Percentiles rank a stretch among this genome's conserved stretches.
phyloP scores from a whole-genome alignment of 2,329 filamentous ascomycete species.

The Beauveria bassiana region DNA sequence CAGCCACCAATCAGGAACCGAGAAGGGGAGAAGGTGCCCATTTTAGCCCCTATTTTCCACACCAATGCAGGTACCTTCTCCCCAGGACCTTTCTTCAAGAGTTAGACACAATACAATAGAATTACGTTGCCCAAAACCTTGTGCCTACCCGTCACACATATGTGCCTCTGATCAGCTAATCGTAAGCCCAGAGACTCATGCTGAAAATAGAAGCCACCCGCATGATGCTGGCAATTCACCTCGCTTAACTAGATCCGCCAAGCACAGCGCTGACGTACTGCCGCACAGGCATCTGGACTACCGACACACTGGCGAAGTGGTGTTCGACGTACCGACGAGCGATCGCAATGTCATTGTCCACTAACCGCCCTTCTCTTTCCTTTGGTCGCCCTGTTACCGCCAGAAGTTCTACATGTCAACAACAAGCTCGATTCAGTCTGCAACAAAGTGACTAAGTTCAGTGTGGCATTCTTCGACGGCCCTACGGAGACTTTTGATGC shows the following conservation, averaged over 20 bases:
- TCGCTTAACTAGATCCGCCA: not conserved
- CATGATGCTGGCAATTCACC: slow-evolving; percentile 1
- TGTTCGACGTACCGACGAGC: not conserved
- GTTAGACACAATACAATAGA: too few species aligned
- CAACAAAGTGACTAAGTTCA: not conserved
- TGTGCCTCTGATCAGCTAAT: too few species aligned
- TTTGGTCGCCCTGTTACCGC: slow-evolving; percentile 14
- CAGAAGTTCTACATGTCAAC: slow-evolving; percentile 9
- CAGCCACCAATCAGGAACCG: too few species aligned
- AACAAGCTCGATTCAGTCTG: slow-evolving; percentile 14
- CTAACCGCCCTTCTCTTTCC: slow-evolving; percentile 16
- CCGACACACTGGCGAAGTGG: not conserved
- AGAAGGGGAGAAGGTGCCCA: too few species aligned
- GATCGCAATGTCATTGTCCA: slow-evolving; percentile 14
- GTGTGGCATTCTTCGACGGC: slow-evolving; percentile 11
- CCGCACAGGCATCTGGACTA: not conserved
- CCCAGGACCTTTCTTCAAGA: too few species aligned
- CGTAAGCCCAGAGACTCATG: too few species aligned
- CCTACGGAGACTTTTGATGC: slow-evolving; percentile 13
- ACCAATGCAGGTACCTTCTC: too few species aligned
- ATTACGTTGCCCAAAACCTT: too few species aligned
- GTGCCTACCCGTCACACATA: too few species aligned
- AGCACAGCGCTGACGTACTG: not conserved
- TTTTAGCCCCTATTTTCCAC: too few species aligned
- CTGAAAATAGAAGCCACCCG: slow-evolving; percentile 11